Percentiles rank a stretch among this genome's conserved stretches.
Evolutionary conservation across 495 filamentous ascomycete species (phyloP).

Genomic region (Coniosporium apollinis): DNA sequence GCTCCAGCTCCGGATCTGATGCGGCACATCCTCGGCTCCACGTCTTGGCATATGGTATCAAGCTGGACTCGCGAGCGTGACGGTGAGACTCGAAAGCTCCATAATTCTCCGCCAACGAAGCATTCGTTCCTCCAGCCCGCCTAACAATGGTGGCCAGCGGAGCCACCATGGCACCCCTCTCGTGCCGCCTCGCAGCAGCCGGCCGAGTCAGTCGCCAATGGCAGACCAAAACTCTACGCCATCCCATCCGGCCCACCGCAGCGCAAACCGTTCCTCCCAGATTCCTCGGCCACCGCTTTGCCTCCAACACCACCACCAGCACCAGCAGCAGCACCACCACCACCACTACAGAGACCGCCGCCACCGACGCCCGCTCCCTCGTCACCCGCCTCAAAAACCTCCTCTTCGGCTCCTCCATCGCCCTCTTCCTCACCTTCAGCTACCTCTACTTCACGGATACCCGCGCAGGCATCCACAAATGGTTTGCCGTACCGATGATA

Average conservation of each 20-base stretch:
- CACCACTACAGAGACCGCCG: slow-evolving; percentile 3
- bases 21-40: no score
- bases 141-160: no score
- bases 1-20: no score
- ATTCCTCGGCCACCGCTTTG: background rate
- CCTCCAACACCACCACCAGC: background rate
- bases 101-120: no score
- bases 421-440: slow-evolving; percentile 31
- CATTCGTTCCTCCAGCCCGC: no score
- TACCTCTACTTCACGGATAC: slow-evolving; percentile 85
- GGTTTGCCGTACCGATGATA: slow-evolving; percentile 57
- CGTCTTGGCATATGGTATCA: no score
- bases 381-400: slow-evolving; percentile 29
- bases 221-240: no score
- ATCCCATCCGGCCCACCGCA: background rate
- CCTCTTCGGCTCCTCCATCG: slow-evolving; percentile 39
- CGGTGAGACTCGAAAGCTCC: no score
- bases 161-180: no score
- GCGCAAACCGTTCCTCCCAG: background rate
- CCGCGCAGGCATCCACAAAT: slow-evolving; percentile 68
- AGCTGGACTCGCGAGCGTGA: no score
- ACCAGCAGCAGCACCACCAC: background rate
- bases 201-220: no score
- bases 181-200: no score
- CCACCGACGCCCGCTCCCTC: slow-evolving; percentile 20